Percentiles rank a stretch among this genome's conserved stretches.
These are phyloP conservation scores for Pyrenochaeta sp. DNA, from an alignment of 2,329 filamentous ascomycete genomes.

Conservation along the genomic window DNA sequence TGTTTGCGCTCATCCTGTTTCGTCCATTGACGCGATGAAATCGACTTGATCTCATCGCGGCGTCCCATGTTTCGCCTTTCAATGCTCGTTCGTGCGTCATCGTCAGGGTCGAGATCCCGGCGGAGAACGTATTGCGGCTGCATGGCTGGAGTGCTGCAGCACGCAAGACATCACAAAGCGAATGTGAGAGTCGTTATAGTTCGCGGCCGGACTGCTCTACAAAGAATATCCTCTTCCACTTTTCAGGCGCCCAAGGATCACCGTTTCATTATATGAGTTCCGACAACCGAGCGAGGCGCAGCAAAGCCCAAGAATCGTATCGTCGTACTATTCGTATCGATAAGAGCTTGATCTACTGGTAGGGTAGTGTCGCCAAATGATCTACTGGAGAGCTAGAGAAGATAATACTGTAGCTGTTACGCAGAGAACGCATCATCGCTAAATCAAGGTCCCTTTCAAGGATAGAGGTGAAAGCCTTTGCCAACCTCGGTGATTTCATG, in stretches of 20 bases:
- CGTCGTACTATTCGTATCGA: constrained; percentile 2
- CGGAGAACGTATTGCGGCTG: constrained; percentile 12
- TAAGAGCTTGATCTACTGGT: background rate
- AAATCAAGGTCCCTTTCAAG: too few relatives aligned
- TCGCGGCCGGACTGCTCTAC: background rate
- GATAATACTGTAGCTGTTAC: too few relatives aligned
- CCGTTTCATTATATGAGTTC: constrained; percentile 6
- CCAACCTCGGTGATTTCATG: too few relatives aligned
- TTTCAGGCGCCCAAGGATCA: constrained; percentile 17
- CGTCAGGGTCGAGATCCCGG: constrained; percentile 4
- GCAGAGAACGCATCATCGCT: too few relatives aligned
- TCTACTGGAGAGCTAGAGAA: too few relatives aligned
- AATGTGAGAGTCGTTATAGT: background rate
- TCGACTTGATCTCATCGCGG: constrained; percentile 2
- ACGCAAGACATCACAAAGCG: constrained; percentile 2
- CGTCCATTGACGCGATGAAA: background rate
- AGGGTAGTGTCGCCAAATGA: background rate
- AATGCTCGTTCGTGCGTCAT: constrained; percentile 8
- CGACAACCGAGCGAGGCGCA: constrained; percentile 28
- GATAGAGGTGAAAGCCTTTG: too few relatives aligned
- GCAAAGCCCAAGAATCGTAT: background rate
- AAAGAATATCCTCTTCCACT: background rate
- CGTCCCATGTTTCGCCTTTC: constrained; percentile 15
- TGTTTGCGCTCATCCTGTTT: constrained; percentile 1
- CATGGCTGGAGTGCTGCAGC: constrained; percentile 3